Percentiles rank a stretch among this genome's conserved stretches.
Evolutionary conservation across 108 stramenopile genomes (phyloP).

Genomic region (Nitzschia sp.): DNA sequence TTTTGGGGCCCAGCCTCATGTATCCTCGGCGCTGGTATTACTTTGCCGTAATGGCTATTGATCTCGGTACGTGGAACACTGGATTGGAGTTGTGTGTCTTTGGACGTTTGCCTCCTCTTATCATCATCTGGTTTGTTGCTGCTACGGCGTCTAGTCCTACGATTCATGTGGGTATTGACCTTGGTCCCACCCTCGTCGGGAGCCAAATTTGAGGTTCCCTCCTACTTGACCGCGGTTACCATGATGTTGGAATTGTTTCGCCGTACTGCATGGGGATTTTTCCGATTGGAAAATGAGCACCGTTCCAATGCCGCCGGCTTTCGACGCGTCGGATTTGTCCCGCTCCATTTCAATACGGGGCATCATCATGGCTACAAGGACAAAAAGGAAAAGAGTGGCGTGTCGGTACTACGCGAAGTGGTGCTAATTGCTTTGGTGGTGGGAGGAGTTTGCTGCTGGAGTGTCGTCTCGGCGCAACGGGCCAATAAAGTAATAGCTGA

Average conservation of each 20-base stretch:
- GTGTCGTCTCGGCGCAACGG: constrained; percentile 79
- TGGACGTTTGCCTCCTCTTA: no score
- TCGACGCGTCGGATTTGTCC: constrained; percentile 86
- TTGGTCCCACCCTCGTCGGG: constrained; percentile 82
- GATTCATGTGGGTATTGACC: constrained; percentile 91
- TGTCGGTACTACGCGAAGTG: constrained; percentile 76
- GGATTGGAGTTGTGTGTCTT: no score
- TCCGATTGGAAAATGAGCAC: constrained; percentile 91
- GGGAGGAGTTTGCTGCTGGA: constrained; percentile 59
- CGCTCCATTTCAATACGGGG: constrained; percentile 88
- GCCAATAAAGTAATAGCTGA: constrained; percentile 8
- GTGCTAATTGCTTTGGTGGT: constrained; percentile 61
- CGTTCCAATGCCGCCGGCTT: constrained; percentile 78
- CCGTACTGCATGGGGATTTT: constrained; percentile 90
- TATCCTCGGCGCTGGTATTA: constrained; percentile 71
- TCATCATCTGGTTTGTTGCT: no score
- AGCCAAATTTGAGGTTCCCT: constrained; percentile 80
- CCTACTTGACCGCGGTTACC: constrained; percentile 74
- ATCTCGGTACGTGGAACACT: constrained; percentile 35
- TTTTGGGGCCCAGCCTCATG: constrained; percentile 87
- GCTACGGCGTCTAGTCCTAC: constrained; percentile 67
- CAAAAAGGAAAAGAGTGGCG: constrained; percentile 66
- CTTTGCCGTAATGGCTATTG: constrained; percentile 60
- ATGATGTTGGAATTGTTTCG: constrained; percentile 86
- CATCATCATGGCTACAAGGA: constrained; percentile 75